Evolutionary conservation across 257 asterid species (phyloP).

Genomic region (Perilla frutescens): DNA sequence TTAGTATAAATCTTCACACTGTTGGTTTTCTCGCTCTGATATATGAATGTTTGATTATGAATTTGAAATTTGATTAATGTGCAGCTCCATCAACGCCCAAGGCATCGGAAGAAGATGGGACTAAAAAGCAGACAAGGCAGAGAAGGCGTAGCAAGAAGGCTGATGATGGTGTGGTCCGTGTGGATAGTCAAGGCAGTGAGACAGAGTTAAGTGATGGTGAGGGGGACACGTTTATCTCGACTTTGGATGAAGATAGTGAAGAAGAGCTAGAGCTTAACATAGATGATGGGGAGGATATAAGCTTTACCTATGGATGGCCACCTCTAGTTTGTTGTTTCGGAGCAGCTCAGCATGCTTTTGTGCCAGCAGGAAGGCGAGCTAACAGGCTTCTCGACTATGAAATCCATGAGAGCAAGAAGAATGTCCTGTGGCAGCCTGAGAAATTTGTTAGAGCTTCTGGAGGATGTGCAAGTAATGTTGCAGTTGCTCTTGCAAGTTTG

Average conservation of each 20-base stretch:
- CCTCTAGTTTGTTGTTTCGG: conserved; percentile 97
- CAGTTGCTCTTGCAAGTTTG: conserved; percentile 82
- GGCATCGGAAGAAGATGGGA: conserved; percentile 51
- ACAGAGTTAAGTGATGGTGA: conserved; percentile 56
- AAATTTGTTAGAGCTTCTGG: conserved; percentile 87
- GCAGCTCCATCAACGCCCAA: conserved; percentile 58
- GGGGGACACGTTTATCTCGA: conserved; percentile 41
- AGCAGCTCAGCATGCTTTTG: conserved; percentile 79
- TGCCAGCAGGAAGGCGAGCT: conserved; percentile 86
- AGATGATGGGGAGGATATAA: conserved; percentile 85
- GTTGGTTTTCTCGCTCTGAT: conserved; percentile 24
- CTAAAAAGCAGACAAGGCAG: conserved; percentile 57
- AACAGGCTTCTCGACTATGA: conserved; percentile 80
- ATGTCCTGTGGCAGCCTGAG: conserved; percentile 80
- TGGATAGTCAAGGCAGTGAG: conserved; percentile 53
- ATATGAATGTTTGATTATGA: background rate
- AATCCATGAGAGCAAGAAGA: conserved; percentile 68
- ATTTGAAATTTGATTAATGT: conserved; percentile 32
- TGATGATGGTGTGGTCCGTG: conserved; percentile 33
- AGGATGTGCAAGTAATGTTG: conserved; percentile 88
- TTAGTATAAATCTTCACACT: conserved; percentile 2
- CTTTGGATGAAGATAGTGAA: conserved; percentile 52
- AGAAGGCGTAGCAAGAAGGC: conserved; percentile 66
- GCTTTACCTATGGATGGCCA: conserved; percentile 93
- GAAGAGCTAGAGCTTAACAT: conserved; percentile 59